These are phyloP conservation scores for Phytophthora citricola DNA, from an alignment of 352 stramenopile species.

Conservation along the genomic window DNA sequence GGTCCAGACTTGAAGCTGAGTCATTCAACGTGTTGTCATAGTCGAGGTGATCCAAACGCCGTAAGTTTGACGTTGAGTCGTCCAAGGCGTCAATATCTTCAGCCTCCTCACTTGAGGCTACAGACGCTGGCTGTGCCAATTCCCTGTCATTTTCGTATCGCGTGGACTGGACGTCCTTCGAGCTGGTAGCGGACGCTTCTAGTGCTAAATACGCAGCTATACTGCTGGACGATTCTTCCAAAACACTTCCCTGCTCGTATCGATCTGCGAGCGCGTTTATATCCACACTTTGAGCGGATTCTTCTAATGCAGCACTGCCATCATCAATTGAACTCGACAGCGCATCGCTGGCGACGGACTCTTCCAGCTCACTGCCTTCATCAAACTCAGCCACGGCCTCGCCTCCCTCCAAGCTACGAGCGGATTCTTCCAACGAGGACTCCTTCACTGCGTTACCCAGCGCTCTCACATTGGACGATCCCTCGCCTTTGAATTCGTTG, in stretches of 20 bases:
- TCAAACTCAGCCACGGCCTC: neutral
- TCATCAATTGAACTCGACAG: neutral
- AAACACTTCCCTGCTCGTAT: neutral
- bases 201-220: neutral
- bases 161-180: neutral
- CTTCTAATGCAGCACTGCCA: neutral
- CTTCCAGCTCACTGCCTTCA: constrained; percentile 7
- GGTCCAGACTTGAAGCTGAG: neutral
- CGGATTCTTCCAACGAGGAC: neutral
- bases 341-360: constrained; percentile 1
- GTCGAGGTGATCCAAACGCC: neutral
- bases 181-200: neutral
- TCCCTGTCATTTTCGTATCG: neutral
- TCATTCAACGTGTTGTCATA: neutral
- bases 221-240: constrained; percentile 2
- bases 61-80: neutral
- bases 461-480: no score
- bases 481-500: no score
- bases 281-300: neutral
- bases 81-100: constrained; percentile 5
- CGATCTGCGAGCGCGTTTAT: neutral
- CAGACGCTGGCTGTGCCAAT: constrained; percentile 1
- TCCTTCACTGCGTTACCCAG: neutral
- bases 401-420: neutral
- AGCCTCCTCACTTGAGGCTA: neutral